A percentile compares a stretch with the other conserved stretches of the same genome.
Conservation (phyloP, 1,284 basidiomycete species). For the Leccinum angustisporum region DNA sequence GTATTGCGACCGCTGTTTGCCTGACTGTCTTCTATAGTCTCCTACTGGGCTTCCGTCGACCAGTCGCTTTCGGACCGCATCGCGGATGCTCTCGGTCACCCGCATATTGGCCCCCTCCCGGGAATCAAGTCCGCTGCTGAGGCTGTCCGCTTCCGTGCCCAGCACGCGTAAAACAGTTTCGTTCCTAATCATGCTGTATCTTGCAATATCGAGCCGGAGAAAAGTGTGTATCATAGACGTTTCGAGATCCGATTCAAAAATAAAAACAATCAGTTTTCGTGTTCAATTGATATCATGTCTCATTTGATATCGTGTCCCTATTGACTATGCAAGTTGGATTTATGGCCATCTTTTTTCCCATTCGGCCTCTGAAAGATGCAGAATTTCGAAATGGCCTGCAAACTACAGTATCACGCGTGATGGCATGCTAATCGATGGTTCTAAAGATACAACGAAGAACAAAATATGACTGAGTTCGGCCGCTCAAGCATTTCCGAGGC, state of each 20-base stretch:
- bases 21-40: conserved; percentile 46
- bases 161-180: conserved; percentile 9
- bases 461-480: conserved; percentile 92
- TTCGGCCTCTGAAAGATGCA: neutral
- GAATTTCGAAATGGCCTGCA: neutral
- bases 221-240: conserved; percentile 9
- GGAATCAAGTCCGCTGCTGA: conserved; percentile 58
- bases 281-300: neutral
- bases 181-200: neutral
- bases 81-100: conserved; percentile 67
- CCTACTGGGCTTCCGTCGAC: conserved; percentile 79
- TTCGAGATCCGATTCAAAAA: conserved; percentile 39
- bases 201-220: neutral
- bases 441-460: conserved; percentile 72
- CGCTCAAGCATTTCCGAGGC: conserved; percentile 87
- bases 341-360: neutral
- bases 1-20: neutral
- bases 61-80: conserved; percentile 72
- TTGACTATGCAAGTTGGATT: neutral
- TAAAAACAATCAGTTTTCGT: conserved; percentile 2
- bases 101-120: conserved; percentile 55
- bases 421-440: neutral
- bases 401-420: neutral
- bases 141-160: conserved; percentile 51
- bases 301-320: neutral